Evolutionary conservation across 176 grass and related monocot species (phyloP).

Genomic region (Lolium perenne): DNA sequence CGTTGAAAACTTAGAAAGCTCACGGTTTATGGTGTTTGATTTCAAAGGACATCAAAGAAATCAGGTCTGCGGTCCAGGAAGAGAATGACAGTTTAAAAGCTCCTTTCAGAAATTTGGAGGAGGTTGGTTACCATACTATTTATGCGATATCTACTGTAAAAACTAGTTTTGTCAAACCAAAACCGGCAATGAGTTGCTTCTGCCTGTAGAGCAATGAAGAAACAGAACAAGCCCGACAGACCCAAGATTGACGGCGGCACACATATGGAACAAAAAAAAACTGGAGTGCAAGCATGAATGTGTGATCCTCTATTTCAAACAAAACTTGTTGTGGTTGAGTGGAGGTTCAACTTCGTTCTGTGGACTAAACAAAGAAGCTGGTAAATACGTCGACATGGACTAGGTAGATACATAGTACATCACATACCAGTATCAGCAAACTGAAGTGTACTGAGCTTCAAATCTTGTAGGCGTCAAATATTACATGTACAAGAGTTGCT

Average conservation of each 20-base stretch:
- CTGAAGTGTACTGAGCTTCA: neutral
- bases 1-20: neutral
- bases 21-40: neutral
- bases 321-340: neutral
- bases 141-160: neutral
- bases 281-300: conserved; percentile 25
- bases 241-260: neutral
- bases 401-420: neutral
- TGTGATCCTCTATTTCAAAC: neutral
- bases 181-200: neutral
- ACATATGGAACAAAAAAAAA: conserved; percentile 8
- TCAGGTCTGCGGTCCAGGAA: conserved; percentile 49
- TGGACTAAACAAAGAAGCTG: neutral
- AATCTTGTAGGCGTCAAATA: neutral
- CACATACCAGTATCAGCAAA: conserved; percentile 23
- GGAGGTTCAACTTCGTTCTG: neutral
- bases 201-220: conserved; percentile 25
- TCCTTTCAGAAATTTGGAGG: conserved; percentile 21
- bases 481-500: conserved; percentile 19
- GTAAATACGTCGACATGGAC: neutral
- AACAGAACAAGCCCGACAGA: neutral
- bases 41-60: conserved; percentile 64
- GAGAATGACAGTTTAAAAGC: conserved; percentile 43
- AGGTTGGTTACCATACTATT: conserved; percentile 10
- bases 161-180: neutral